phyloP scores from a whole-genome alignment of 306 rosid genomes.

The Cotoneaster glaucophyllus region DNA sequence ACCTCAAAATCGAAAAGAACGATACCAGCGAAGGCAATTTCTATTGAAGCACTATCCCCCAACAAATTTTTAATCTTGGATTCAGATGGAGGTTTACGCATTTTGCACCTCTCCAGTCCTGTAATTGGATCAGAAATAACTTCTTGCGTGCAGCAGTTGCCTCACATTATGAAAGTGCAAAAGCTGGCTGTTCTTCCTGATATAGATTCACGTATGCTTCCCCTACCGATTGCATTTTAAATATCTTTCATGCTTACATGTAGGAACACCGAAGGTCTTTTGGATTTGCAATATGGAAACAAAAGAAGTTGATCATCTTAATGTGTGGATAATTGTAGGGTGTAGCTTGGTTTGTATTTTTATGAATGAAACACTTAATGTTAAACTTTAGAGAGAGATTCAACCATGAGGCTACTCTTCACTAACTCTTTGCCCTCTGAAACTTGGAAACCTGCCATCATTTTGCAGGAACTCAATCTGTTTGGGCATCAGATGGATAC shows the following conservation, averaged over 20 bases:
- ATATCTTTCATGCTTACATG: slow-evolving; percentile 10
- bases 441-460: slow-evolving; percentile 13
- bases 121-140: slow-evolving; percentile 46
- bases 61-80: slow-evolving; percentile 59
- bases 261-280: slow-evolving; percentile 8
- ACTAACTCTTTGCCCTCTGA: background rate
- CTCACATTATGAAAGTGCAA: slow-evolving; percentile 53
- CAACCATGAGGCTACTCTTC: background rate
- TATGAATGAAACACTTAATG: background rate
- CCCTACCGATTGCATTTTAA: background rate
- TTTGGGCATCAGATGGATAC: slow-evolving; percentile 81
- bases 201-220: slow-evolving; percentile 46
- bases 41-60: slow-evolving; percentile 68
- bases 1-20: slow-evolving; percentile 28
- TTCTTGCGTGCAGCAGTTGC: slow-evolving; percentile 46
- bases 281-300: background rate
- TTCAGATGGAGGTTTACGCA: slow-evolving; percentile 68
- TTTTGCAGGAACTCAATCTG: slow-evolving; percentile 66
- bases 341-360: background rate
- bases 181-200: slow-evolving; percentile 65
- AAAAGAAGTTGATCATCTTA: background rate
- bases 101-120: slow-evolving; percentile 49
- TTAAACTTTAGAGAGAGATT: background rate
- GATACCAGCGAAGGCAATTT: slow-evolving; percentile 49
- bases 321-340: background rate